phyloP scores from a whole-genome alignment of 2,329 filamentous ascomycete species.

The Nothophoma quercina region DNA sequence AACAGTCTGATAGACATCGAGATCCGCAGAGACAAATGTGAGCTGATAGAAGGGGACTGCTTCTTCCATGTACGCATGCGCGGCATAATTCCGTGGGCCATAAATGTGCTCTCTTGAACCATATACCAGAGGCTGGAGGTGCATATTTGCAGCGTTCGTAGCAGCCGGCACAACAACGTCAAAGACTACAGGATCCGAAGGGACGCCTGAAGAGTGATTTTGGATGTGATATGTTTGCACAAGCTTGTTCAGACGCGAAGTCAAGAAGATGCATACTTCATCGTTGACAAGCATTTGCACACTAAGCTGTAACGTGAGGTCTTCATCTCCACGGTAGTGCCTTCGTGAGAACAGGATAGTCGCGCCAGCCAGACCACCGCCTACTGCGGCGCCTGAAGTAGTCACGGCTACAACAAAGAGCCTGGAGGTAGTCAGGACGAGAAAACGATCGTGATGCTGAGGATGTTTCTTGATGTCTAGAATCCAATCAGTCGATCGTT shows the following conservation, averaged over 20 bases:
- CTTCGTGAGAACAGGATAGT: constrained; percentile 56
- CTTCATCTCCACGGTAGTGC: constrained; percentile 63
- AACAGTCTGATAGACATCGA: constrained; percentile 38
- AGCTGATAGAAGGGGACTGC: constrained; percentile 39
- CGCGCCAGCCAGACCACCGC: constrained; percentile 38
- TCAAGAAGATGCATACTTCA: constrained; percentile 39
- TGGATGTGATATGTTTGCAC: constrained; percentile 42
- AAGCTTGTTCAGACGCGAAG: constrained; percentile 43
- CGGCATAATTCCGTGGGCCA: too few relatives aligned
- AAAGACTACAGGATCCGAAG: constrained; percentile 39
- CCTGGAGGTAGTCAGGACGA: constrained; percentile 65
- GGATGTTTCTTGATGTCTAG: constrained; percentile 64
- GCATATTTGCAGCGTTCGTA: constrained; percentile 23
- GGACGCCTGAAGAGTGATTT: constrained; percentile 9
- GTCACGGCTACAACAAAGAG: constrained; percentile 60
- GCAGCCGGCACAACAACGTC: constrained; percentile 21
- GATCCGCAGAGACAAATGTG: constrained; percentile 29
- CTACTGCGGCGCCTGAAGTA: constrained; percentile 33
- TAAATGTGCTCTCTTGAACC: constrained; percentile 16
- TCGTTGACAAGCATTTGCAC: constrained; percentile 37
- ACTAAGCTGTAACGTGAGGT: constrained; percentile 57
- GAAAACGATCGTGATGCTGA: constrained; percentile 58
- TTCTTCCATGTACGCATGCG: constrained; percentile 21
- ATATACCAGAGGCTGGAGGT: constrained; percentile 31
- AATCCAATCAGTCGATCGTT: constrained; percentile 56